These are phyloP conservation scores for Fusarium temperatum DNA, from an alignment of 2,329 filamentous ascomycete species.

Conservation along the genomic window DNA sequence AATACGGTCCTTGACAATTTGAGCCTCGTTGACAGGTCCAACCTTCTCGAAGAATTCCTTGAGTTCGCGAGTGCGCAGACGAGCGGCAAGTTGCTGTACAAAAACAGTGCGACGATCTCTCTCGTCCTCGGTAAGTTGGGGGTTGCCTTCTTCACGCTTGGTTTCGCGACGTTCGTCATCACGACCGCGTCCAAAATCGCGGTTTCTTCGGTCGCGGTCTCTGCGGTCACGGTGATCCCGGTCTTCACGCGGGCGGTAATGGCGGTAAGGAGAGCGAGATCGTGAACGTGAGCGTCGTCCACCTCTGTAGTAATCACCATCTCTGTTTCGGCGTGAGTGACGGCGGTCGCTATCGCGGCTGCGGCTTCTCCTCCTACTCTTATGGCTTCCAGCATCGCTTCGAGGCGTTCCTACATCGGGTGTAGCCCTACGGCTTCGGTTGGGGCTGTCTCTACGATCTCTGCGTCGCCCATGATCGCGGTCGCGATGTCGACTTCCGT, in stretches of 20 bases:
- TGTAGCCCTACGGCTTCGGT: slow-evolving; percentile 57
- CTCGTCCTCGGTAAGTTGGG: slow-evolving; percentile 91
- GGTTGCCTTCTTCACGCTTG: slow-evolving; percentile 63
- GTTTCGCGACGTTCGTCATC: slow-evolving; percentile 57
- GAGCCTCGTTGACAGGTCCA: slow-evolving; percentile 93
- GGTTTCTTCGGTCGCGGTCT: slow-evolving; percentile 62
- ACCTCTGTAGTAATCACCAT: slow-evolving; percentile 74
- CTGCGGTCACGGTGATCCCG: slow-evolving; percentile 60
- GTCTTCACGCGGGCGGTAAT: slow-evolving; percentile 66
- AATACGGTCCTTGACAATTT: slow-evolving; percentile 98
- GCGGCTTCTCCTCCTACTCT: slow-evolving; percentile 82
- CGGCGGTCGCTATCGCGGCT: slow-evolving; percentile 80
- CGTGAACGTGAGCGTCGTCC: slow-evolving; percentile 69
- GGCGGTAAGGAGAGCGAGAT: slow-evolving; percentile 74
- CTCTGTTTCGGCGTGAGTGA: slow-evolving; percentile 77
- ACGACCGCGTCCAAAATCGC: slow-evolving; percentile 63
- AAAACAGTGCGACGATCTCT: slow-evolving; percentile 97
- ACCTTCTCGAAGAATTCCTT: slow-evolving; percentile 96
- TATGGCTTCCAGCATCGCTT: slow-evolving; percentile 82
- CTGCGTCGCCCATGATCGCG: slow-evolving; percentile 58
- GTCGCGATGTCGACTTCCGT: slow-evolving; percentile 63
- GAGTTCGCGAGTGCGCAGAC: slow-evolving; percentile 89
- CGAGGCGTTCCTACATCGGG: slow-evolving; percentile 71
- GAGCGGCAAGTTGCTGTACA: slow-evolving; percentile 95
- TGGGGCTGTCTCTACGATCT: slow-evolving; percentile 65